Evolutionary conservation across 768 basidiomycete genomes (phyloP).

Genomic region (Rhizopogon vesiculosus): DNA sequence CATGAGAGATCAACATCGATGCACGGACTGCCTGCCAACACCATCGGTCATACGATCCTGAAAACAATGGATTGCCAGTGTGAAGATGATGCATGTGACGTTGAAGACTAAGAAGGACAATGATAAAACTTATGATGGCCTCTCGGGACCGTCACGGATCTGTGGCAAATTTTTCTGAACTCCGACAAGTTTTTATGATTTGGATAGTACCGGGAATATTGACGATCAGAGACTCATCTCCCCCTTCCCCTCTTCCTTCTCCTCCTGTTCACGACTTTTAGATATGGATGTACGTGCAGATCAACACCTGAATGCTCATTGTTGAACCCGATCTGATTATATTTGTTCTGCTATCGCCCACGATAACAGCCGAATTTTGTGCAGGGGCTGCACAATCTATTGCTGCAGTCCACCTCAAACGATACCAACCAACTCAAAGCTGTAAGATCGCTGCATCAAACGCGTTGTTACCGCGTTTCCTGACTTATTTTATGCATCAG

Average conservation of each 20-base stretch:
- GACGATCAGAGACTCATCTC: conserved; percentile 22
- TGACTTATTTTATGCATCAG: conserved; percentile 34
- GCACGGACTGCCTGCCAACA: too few species aligned
- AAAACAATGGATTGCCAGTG: too few species aligned
- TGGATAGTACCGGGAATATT: conserved; percentile 10
- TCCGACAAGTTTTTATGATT: conserved; percentile 55
- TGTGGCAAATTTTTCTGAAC: conserved; percentile 34
- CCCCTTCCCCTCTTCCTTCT: conserved; percentile 22
- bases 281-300: conserved; percentile 26
- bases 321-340: conserved; percentile 5
- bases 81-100: too few species aligned
- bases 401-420: conserved; percentile 74
- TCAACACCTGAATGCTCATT: background rate
- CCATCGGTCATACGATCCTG: too few species aligned
- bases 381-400: conserved; percentile 78
- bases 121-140: too few species aligned
- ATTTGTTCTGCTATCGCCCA: background rate
- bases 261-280: conserved; percentile 16
- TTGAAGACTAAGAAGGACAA: too few species aligned
- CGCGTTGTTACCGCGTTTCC: conserved; percentile 14
- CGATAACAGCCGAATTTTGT: conserved; percentile 59
- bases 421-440: conserved; percentile 88
- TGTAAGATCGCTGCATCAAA: conserved; percentile 46
- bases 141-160: background rate
- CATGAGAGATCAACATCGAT: too few species aligned